Conservation (phyloP, 1,284 basidiomycete species). For the Garcileccinum viscosum region DNA sequence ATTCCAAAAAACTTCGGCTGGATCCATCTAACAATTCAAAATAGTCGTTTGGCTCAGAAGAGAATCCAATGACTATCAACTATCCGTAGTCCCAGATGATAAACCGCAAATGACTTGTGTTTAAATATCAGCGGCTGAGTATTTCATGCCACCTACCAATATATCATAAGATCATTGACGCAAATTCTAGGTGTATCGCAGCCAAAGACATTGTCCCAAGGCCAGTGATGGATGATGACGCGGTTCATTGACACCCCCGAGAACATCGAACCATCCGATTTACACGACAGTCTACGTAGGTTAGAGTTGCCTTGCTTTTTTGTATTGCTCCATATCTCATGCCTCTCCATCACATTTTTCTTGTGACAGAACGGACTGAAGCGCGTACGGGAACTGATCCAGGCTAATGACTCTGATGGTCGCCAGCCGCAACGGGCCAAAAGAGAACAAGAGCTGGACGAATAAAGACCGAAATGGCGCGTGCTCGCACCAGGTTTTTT, state of each 20-base stretch:
- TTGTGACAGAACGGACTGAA: background rate
- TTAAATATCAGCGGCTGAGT: too few relatives aligned
- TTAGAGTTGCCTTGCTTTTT: slow-evolving; percentile 10
- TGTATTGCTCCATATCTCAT: background rate
- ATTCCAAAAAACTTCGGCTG: too few relatives aligned
- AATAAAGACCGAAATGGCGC: background rate
- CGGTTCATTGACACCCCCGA: background rate
- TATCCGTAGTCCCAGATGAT: too few relatives aligned
- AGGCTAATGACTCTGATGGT: background rate
- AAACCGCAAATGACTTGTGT: too few relatives aligned
- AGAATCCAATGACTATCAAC: too few relatives aligned
- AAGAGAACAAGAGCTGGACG: background rate
- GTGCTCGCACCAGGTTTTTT: background rate
- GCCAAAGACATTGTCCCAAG: too few relatives aligned
- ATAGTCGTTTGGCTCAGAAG: too few relatives aligned
- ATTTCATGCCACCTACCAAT: too few relatives aligned
- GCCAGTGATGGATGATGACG: too few relatives aligned
- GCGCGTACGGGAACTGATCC: background rate
- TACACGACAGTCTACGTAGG: slow-evolving; percentile 6
- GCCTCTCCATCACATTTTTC: background rate
- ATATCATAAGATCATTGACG: too few relatives aligned
- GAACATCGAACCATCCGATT: slow-evolving; percentile 14
- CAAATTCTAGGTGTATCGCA: too few relatives aligned
- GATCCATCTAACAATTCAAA: too few relatives aligned
- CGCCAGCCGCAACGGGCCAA: background rate